phyloP scores from a whole-genome alignment of 108 stramenopile genomes.

The Conticribra weissflogii region DNA sequence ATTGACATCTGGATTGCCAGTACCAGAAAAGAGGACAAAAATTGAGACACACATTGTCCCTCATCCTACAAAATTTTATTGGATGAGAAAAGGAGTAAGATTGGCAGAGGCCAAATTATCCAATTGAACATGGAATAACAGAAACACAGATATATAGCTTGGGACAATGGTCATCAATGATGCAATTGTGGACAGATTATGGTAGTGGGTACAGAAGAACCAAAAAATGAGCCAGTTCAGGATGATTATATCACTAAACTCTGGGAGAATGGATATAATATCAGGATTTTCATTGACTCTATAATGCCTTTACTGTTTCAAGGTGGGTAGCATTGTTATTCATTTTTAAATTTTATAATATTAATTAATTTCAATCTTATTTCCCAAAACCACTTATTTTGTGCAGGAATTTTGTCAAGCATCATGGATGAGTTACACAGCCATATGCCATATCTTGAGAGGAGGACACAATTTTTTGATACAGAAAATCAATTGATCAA shows the following conservation, averaged over 20 bases:
- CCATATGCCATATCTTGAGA: neutral
- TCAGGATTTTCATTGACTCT: neutral
- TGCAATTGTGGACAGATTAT: neutral
- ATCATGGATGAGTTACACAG: neutral
- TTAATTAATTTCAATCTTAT: too few relatives aligned
- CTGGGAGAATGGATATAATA: neutral
- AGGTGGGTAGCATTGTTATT: too few relatives aligned
- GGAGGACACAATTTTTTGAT: neutral
- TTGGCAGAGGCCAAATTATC: neutral
- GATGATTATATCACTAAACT: neutral
- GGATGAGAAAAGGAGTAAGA: neutral
- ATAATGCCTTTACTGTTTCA: neutral
- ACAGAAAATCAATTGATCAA: neutral
- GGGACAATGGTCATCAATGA: neutral
- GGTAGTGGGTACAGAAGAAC: neutral
- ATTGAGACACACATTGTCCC: neutral
- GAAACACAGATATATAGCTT: neutral
- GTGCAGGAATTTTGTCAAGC: neutral
- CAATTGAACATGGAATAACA: neutral
- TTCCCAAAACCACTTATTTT: too few relatives aligned
- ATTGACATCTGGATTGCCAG: neutral
- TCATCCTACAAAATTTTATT: neutral
- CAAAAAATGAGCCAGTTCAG: neutral
- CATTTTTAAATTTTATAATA: too few relatives aligned
- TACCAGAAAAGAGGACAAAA: neutral